Evolutionary conservation across 106 monocot species (phyloP), one percentile per base, ranked within the genome.

Genomic region (Alisma plantagoaquatica): DNA sequence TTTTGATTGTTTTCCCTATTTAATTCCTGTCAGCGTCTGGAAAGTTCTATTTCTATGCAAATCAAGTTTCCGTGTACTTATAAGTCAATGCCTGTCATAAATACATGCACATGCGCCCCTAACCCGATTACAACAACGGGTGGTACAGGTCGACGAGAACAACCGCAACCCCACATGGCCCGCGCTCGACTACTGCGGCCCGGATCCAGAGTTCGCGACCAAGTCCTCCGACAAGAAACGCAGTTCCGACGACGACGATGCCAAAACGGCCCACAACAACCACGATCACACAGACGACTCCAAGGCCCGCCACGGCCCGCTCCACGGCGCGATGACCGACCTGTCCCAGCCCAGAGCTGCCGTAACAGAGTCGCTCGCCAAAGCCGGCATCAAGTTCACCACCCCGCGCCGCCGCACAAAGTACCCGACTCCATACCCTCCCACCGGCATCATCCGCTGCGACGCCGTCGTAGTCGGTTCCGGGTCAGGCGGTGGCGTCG

Each of bases 171-270:
- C 55, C 22, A 28, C 71, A 56, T 77, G 77, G 77, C 35, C 29
- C 14, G 77, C 77, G 28, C 66, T 77, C 29, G 77, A 72, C 19
- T 77, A 72, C 51, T 52, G 41, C 50, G 38, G 25, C 3, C 67
- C 65, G 31, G 65, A 77, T 19, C 85, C 85, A 33, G 62, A 77
- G 0, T 69, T 77, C 3, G 70, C 67, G 30, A 80, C n/a, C n/a
- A n/a, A n/a, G n/a, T n/a, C 80, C 10, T 70, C 80, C 27, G 41
- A 77, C 9, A 77, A 85, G 51, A 63, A n/a, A n/a, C n/a, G n/a
- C n/a, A n/a, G n/a, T n/a, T n/a, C 73, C 1, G 27, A 18, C 2
- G 14, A 61, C 29, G 27, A 59, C 7, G 62, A 45, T 15, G 38
- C 38, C 38, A 15, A 38, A 8, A 38, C 8, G 15, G 38, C 38